A percentile compares a stretch with the other conserved stretches of the same genome.
Evolutionary conservation across 768 basidiomycete species (phyloP).

Genomic region (Trametes villosa): DNA sequence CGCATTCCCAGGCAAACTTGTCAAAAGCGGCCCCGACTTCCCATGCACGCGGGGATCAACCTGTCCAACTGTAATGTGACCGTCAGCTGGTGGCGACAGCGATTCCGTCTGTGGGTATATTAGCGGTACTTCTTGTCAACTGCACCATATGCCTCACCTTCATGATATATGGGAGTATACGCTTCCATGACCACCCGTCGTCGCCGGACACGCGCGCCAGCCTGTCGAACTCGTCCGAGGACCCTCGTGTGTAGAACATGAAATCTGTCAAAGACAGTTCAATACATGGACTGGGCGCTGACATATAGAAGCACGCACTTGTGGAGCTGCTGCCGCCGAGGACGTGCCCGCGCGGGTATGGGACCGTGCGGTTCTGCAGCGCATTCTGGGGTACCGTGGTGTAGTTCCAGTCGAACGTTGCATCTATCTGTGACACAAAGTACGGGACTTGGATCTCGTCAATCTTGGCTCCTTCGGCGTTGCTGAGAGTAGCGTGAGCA

Average conservation of each 20-base stretch:
- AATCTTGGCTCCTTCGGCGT: neutral
- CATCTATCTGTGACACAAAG: neutral
- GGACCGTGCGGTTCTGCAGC: constrained; percentile 25
- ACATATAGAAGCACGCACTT: constrained; percentile 21
- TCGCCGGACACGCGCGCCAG: constrained; percentile 30
- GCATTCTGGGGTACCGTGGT: constrained; percentile 30
- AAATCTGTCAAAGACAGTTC: neutral
- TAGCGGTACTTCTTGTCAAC: too few species aligned
- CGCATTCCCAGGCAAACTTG: constrained; percentile 22
- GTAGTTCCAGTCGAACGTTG: constrained; percentile 31
- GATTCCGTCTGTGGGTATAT: constrained; percentile 19
- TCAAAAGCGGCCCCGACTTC: constrained; percentile 19
- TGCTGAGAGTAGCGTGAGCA: neutral
- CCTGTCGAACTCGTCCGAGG: constrained; percentile 27
- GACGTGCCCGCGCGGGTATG: constrained; percentile 30
- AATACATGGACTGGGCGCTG: neutral
- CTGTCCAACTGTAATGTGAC: constrained; percentile 29
- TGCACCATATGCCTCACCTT: constrained; percentile 14
- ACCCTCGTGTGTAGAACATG: constrained; percentile 7
- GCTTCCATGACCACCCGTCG: constrained; percentile 17
- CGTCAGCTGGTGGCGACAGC: constrained; percentile 24
- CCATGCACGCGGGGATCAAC: constrained; percentile 31
- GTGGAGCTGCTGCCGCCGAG: constrained; percentile 33
- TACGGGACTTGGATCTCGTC: neutral
- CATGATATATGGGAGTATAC: constrained; percentile 14